These are phyloP conservation scores for Penium margaritaceum DNA, from an alignment of 139 green algal species.

Conservation along the genomic window DNA sequence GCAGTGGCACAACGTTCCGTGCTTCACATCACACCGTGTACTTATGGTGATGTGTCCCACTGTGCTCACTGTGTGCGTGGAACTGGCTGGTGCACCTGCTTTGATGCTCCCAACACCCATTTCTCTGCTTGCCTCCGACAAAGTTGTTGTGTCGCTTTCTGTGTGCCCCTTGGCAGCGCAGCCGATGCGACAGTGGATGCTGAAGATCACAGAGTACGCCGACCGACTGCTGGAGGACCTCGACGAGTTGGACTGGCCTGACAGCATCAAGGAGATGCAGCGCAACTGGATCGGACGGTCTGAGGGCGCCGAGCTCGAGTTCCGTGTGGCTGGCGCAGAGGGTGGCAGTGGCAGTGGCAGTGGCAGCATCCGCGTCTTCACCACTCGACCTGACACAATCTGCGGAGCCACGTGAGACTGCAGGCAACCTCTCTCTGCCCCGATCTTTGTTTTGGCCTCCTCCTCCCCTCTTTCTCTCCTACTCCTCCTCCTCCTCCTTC, in stretches of 20 bases:
- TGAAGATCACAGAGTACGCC: conserved; percentile 89
- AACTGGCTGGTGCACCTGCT: too few species aligned
- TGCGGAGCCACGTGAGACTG: conserved; percentile 73
- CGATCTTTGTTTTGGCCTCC: neutral
- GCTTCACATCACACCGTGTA: too few species aligned
- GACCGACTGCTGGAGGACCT: conserved; percentile 88
- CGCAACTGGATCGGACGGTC: conserved; percentile 94
- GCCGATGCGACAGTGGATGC: conserved; percentile 97
- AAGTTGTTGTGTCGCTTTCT: neutral
- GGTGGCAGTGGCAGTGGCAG: neutral
- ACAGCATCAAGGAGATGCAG: conserved; percentile 98
- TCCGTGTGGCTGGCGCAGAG: conserved; percentile 26
- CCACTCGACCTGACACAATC: conserved; percentile 84
- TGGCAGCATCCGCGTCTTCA: conserved; percentile 41
- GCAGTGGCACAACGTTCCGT: too few species aligned
- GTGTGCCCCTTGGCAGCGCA: neutral
- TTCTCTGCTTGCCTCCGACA: too few species aligned
- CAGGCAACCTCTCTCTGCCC: neutral
- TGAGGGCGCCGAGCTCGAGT: conserved; percentile 63
- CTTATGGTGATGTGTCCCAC: too few species aligned
- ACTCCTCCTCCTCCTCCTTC: neutral
- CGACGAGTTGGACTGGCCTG: conserved; percentile 84
- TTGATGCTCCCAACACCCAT: too few species aligned
- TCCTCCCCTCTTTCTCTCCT: neutral
- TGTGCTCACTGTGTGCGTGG: too few species aligned